Percentiles rank a stretch among this genome's conserved stretches.
These are phyloP conservation scores for Sporothrix pallida DNA, from an alignment of 2,329 filamentous ascomycete species.

Conservation along the genomic window DNA sequence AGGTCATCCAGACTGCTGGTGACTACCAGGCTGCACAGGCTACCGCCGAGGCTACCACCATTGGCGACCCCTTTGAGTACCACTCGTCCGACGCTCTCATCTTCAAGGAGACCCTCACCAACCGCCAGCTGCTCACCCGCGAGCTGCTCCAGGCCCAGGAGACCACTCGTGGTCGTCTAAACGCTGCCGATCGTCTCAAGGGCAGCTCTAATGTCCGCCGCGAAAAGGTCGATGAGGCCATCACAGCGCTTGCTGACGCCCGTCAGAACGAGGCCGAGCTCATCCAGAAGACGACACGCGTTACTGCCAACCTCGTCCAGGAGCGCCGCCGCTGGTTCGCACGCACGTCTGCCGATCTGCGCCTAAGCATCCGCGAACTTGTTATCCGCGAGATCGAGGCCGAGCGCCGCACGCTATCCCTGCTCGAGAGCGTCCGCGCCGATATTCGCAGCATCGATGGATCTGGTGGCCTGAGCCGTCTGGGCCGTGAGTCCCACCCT, in stretches of 20 bases:
- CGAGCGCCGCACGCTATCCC: slow-evolving; percentile 87
- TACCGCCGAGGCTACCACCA: slow-evolving; percentile 91
- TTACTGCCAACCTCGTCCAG: slow-evolving; percentile 84
- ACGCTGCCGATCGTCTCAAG: slow-evolving; percentile 87
- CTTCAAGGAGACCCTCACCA: slow-evolving; percentile 96
- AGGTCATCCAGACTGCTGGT: slow-evolving; percentile 88
- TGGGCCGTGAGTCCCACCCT: slow-evolving; percentile 89
- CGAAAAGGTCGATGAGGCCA: slow-evolving; percentile 98
- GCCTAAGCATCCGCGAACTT: slow-evolving; percentile 85
- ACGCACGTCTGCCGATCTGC: slow-evolving; percentile 82
- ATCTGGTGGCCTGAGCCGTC: slow-evolving; percentile 84
- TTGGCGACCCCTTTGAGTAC: slow-evolving; percentile 92
- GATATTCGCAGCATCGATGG: slow-evolving; percentile 93
- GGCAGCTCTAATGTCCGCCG: slow-evolving; percentile 82
- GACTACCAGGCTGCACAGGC: slow-evolving; percentile 97
- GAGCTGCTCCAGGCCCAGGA: slow-evolving; percentile 93
- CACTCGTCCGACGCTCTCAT: slow-evolving; percentile 96
- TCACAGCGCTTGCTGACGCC: slow-evolving; percentile 86
- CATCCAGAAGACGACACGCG: slow-evolving; percentile 81
- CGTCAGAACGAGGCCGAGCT: slow-evolving; percentile 80
- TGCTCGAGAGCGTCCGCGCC: slow-evolving; percentile 89
- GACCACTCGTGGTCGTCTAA: slow-evolving; percentile 77
- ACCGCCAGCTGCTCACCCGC: slow-evolving; percentile 93
- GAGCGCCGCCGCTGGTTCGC: slow-evolving; percentile 93
- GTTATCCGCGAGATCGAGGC: slow-evolving; percentile 94